phyloP scores from a whole-genome alignment of 352 stramenopile species.

The Ophiocytium majus region DNA sequence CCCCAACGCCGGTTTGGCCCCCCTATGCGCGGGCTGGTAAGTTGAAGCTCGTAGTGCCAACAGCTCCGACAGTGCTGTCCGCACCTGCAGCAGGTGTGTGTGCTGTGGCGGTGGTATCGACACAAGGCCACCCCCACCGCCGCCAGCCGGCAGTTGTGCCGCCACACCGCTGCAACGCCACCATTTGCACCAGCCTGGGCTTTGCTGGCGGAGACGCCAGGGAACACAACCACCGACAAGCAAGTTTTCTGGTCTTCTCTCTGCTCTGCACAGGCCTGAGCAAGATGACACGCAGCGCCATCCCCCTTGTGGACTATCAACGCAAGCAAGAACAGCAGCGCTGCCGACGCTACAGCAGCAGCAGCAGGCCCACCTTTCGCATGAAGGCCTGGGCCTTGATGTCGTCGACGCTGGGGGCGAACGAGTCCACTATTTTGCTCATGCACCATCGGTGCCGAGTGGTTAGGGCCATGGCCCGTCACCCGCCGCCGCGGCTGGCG shows the following conservation, averaged over 20 bases:
- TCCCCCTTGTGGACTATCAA: background rate
- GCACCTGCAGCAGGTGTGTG: too few species aligned
- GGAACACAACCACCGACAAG: background rate
- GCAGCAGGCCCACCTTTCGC: constrained; percentile 19
- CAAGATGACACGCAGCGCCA: background rate
- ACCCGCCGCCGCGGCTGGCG: too few species aligned
- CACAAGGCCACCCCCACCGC: background rate
- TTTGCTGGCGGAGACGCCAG: background rate
- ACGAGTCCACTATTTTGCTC: constrained; percentile 59
- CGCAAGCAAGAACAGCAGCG: background rate
- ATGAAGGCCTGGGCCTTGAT: constrained; percentile 56
- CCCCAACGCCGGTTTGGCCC: too few species aligned
- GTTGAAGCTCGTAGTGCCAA: too few species aligned
- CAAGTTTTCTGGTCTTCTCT: background rate
- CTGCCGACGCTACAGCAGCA: background rate
- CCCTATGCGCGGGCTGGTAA: too few species aligned
- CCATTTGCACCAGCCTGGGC: background rate
- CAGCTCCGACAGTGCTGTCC: too few species aligned
- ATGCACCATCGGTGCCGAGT: constrained; percentile 60
- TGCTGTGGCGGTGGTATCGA: background rate
- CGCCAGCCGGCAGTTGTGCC: background rate
- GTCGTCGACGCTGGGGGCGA: constrained; percentile 54
- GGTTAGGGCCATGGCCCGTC: constrained; percentile 61
- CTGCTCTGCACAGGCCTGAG: background rate
- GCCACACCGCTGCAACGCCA: background rate